Percentiles rank a stretch among this genome's conserved stretches.
phyloP scores from a whole-genome alignment of 345 rosid genomes.

The Firmiana major region DNA sequence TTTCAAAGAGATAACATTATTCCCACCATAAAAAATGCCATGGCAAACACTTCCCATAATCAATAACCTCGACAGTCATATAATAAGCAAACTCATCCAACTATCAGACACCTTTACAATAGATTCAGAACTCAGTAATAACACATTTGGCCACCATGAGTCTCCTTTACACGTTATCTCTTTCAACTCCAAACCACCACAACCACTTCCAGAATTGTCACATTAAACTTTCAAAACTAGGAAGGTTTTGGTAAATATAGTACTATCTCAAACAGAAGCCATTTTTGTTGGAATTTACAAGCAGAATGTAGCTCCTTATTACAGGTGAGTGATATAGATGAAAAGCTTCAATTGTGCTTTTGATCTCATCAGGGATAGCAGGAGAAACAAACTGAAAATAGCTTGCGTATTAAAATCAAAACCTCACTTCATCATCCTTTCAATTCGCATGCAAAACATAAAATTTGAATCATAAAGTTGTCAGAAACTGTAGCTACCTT shows the following conservation, averaged over 20 bases:
- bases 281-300: background rate
- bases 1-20: background rate
- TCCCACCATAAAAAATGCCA: background rate
- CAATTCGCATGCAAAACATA: background rate
- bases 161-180: background rate
- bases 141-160: background rate
- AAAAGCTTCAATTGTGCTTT: background rate
- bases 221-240: background rate
- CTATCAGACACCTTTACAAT: background rate
- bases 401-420: background rate
- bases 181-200: background rate
- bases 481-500: conserved; percentile 47
- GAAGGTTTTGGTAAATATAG: background rate
- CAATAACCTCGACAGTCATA: background rate
- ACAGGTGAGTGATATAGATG: background rate
- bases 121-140: background rate
- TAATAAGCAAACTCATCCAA: background rate
- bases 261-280: background rate
- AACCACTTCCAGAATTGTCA: background rate
- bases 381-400: background rate
- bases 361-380: background rate
- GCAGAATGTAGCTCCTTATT: background rate
- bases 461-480: background rate
- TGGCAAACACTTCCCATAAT: background rate
- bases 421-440: background rate